Evolutionary conservation across 352 stramenopile genomes (phyloP), one percentile per base, ranked within the genome.

Genomic region (Globisporangium sylvaticum): DNA sequence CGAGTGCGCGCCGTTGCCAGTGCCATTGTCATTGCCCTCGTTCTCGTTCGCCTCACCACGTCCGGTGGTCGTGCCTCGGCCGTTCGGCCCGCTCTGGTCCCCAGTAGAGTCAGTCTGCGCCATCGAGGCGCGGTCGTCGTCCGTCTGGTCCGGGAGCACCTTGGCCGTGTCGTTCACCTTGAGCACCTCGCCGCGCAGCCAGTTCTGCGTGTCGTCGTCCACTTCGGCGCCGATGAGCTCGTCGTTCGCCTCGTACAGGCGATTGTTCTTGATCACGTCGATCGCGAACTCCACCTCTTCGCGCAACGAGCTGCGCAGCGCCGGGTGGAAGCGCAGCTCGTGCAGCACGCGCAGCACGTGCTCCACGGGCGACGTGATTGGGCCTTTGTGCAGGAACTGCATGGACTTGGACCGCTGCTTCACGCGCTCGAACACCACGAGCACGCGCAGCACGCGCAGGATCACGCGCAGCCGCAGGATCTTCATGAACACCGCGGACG

Each of bases 401-500:
- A 96, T 91, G 10, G 81, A 77, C 56, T 75, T 76, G 20, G 84
- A 92, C 15, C 87, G 71, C 66, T 93, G 83, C 64, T 94, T 94
- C 25, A 96, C 73, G n/a, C 88, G 70, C 63, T 96, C 88, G 63
- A 95, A 92, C 14, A 96, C 88, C 27, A 96, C 88, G 10, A 96
- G 73, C n/a, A 96, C 79, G 18, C 88, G 76, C 2, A 95, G 65
- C 25, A 95, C 87, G 37, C 88, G 83, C 22, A 96, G 59, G 58
- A 96, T 88, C 34, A 92, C 81, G 4, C 88, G 79, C 37, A 95
- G 65, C 22, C 83, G 70, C 39, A 96, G 55, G 39, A 96, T 78
- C 67, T 90, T 91, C 18, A 93, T 69, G 4, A 95, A 63, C 2
- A 94, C 48, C 7, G 74, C 59, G 1, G 87, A 94, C 0, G 66